Evolutionary conservation across 352 stramenopile species (phyloP).

Genomic region (Phytophthora sp.): DNA sequence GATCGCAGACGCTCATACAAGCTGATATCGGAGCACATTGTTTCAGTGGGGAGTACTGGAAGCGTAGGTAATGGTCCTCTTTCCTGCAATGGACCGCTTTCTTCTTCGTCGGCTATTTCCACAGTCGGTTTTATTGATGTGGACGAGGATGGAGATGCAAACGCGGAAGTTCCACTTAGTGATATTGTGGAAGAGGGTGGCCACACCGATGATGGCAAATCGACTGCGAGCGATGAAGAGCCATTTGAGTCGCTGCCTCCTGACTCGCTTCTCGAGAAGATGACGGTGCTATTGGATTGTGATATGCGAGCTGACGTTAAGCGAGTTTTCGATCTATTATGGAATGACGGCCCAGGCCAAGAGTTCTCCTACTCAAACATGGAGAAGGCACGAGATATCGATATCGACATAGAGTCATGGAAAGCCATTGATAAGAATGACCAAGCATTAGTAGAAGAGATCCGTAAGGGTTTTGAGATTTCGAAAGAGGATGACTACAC

Average conservation of each 20-base stretch:
- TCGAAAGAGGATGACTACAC: slow-evolving; percentile 61
- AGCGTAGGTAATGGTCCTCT: slow-evolving; percentile 3
- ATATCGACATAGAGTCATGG: slow-evolving; percentile 70
- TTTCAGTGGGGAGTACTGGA: slow-evolving; percentile 8
- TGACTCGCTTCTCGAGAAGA: slow-evolving; percentile 59
- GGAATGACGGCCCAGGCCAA: slow-evolving; percentile 60
- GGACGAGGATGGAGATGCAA: slow-evolving; percentile 37
- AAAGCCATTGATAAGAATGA: slow-evolving; percentile 44
- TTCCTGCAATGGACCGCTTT: slow-evolving; percentile 17
- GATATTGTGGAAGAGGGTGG: slow-evolving; percentile 31
- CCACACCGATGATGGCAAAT: slow-evolving; percentile 51
- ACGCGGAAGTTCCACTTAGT: slow-evolving; percentile 22
- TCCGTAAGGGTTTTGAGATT: slow-evolving; percentile 48
- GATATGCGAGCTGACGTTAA: slow-evolving; percentile 70
- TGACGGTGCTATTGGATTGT: slow-evolving; percentile 73
- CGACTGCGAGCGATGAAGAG: slow-evolving; percentile 58
- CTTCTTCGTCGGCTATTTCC: slow-evolving; percentile 36
- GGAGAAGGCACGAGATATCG: slow-evolving; percentile 68
- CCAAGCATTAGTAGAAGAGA: slow-evolving; percentile 10
- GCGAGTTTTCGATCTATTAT: slow-evolving; percentile 70
- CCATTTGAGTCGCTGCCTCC: slow-evolving; percentile 63
- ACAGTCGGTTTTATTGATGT: slow-evolving; percentile 58
- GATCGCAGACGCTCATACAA: slow-evolving; percentile 68
- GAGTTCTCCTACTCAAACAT: slow-evolving; percentile 57
- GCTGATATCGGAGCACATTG: slow-evolving; percentile 41